These are phyloP conservation scores for Paramyrothecium roridum DNA, from an alignment of 2,329 filamentous ascomycete species.

Conservation along the genomic window DNA sequence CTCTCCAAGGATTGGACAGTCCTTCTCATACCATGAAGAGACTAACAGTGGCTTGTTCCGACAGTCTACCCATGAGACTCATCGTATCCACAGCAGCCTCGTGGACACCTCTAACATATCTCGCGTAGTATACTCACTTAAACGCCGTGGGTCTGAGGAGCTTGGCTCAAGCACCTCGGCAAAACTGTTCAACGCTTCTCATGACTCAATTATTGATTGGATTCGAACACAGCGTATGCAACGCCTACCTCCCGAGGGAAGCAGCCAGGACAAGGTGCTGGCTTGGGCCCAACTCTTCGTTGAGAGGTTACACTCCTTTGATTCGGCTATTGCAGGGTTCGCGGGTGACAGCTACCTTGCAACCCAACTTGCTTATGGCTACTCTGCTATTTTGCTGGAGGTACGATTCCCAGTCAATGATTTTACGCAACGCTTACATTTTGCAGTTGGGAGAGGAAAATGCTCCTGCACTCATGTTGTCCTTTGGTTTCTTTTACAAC, in stretches of 20 bases:
- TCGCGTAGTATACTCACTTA: slow-evolving; percentile 22
- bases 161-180: slow-evolving; percentile 22
- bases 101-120: slow-evolving; percentile 22
- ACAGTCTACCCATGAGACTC: neutral
- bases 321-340: slow-evolving; percentile 29
- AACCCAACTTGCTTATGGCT: slow-evolving; percentile 14
- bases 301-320: slow-evolving; percentile 31
- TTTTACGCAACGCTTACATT: neutral
- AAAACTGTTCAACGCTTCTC: slow-evolving; percentile 18
- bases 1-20: neutral
- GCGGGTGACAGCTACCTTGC: slow-evolving; percentile 28
- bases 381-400: slow-evolving; percentile 15
- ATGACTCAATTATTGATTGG: slow-evolving; percentile 28
- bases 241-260: slow-evolving; percentile 33
- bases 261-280: slow-evolving; percentile 35
- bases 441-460: slow-evolving; percentile 17
- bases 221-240: slow-evolving; percentile 33
- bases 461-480: slow-evolving; percentile 12
- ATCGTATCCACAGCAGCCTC: neutral
- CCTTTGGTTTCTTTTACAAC: slow-evolving; percentile 18
- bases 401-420: slow-evolving; percentile 4
- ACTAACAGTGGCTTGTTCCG: neutral
- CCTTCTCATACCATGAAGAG: neutral
- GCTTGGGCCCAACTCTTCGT: slow-evolving; percentile 34
- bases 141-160: slow-evolving; percentile 24